Base-by-base conservation (phyloP, 345 rosid species). In the Noccaea caerulescens region DNA sequence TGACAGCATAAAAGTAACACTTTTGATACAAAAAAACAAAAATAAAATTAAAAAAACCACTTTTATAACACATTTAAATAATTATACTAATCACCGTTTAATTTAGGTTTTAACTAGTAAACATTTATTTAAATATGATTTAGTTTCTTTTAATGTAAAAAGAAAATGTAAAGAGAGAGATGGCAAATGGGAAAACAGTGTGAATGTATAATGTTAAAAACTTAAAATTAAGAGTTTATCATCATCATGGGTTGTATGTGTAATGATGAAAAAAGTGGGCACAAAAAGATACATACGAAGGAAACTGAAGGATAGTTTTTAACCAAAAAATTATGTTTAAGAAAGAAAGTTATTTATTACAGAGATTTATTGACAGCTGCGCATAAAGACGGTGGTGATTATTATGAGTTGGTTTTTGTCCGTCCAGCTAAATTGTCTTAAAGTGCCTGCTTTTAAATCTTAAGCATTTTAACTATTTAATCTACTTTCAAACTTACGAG, bases 341-440 rank as follows among this genome's bases (percentile, higher is more conserved):
- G 23, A 14, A 33, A 46, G 7, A 49, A 61, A 76, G 34, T 58
- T 58, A 69, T 49, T 61, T 27, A 71, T 79, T 55, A 44, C 73
- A 57, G 63, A 63, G 72, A 76, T 71, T 72, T 67, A 63, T 73
- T 32, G 75, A 81, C 89, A 83, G 80, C 82, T 63, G 84, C 80
- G 54, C 76, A 71, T 56, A 72, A 69, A 68, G 85, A 84, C 87
- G 84, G 63, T 76, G 75, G 78, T 82, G 78, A 81, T 82, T 72
- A 78, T 82, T 73, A 7, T 13, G 12, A 73, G 73, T 78, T 66
- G 75, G 58, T 65, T 84, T 83, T 79, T 78, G 81, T 78, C 82
- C 83, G 81, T 85, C 82, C 84, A 74, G 74, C 90, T 67, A 82
- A 63, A 71, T 77, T 80, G 80, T 75, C 82, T 80, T 86, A 78